Percentiles rank a stretch among this genome's conserved stretches.
phyloP scores from a whole-genome alignment of 108 stramenopile species.

The Stephanodiscus minutulus region DNA sequence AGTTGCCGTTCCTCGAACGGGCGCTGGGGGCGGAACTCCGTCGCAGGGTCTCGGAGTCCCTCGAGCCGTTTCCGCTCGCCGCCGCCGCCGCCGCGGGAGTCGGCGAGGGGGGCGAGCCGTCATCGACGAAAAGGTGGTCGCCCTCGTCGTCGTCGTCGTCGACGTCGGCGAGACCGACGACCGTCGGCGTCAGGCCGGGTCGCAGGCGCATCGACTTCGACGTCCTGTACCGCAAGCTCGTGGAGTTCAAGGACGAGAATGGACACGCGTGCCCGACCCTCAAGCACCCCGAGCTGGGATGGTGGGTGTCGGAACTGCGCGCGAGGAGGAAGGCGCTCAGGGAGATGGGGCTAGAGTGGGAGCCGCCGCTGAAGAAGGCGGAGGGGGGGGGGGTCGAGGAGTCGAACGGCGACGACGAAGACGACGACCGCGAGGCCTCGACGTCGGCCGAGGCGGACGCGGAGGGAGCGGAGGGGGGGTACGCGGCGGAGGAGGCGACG shows the following conservation, averaged over 20 bases:
- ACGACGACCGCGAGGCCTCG: not conserved
- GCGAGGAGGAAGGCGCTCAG: constrained; percentile 8
- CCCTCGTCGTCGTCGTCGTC: not conserved
- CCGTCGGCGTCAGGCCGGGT: not conserved
- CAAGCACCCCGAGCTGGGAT: constrained; percentile 8
- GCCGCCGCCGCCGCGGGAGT: not conserved
- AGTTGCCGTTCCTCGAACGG: constrained; percentile 1
- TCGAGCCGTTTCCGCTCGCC: not conserved
- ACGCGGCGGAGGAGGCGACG: not conserved
- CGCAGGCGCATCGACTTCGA: constrained; percentile 9
- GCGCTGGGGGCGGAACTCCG: constrained; percentile 3
- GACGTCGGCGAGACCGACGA: not conserved
- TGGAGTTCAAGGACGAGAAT: constrained; percentile 9
- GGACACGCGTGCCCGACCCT: constrained; percentile 11
- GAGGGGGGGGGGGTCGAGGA: not conserved
- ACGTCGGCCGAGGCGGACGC: too few species aligned
- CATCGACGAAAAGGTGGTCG: not conserved
- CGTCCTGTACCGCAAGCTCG: constrained; percentile 1
- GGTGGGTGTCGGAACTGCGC: constrained; percentile 14
- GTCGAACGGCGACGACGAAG: too few species aligned
- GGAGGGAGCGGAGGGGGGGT: not conserved
- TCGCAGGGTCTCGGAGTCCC: constrained; percentile 1
- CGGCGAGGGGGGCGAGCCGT: not conserved
- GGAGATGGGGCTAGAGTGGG: constrained; percentile 8
- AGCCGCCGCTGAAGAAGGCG: not conserved